Conservation (phyloP, 177 flowering plant species). For the Vitis hybrid region DNA sequence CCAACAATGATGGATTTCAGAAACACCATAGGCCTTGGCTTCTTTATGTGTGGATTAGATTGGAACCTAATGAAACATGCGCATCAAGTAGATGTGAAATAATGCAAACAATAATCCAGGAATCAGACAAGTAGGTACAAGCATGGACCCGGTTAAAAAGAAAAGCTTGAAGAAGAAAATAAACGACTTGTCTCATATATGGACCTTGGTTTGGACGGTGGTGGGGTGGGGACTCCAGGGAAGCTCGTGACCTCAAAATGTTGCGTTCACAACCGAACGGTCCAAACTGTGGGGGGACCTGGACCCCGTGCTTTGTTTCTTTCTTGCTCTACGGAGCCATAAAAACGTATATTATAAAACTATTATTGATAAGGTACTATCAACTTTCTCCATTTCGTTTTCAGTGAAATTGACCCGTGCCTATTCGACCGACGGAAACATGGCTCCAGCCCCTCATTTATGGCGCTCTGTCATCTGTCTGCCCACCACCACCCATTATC, state of each 20-base stretch:
- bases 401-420: not conserved
- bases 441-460: not conserved
- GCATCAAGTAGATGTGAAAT: not conserved
- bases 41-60: too few species aligned
- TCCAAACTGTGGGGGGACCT: too few species aligned
- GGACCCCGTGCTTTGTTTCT: too few species aligned
- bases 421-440: not conserved
- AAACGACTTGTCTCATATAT: not conserved
- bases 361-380: not conserved
- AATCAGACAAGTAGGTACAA: not conserved
- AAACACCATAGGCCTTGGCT: too few species aligned
- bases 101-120: not conserved
- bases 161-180: not conserved
- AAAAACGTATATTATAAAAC: not conserved
- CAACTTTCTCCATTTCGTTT: not conserved
- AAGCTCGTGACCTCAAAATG: conserved; percentile 1
- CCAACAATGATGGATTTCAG: too few species aligned
- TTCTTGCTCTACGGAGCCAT: too few species aligned
- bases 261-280: not conserved
- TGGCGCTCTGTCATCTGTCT: not conserved
- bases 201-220: not conserved
- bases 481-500: not conserved
- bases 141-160: not conserved
- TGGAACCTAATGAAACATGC: not conserved
- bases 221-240: not conserved